These are phyloP conservation scores for Picochlorum sp. DNA, from an alignment of 139 green algal genomes.

Conservation along the genomic window DNA sequence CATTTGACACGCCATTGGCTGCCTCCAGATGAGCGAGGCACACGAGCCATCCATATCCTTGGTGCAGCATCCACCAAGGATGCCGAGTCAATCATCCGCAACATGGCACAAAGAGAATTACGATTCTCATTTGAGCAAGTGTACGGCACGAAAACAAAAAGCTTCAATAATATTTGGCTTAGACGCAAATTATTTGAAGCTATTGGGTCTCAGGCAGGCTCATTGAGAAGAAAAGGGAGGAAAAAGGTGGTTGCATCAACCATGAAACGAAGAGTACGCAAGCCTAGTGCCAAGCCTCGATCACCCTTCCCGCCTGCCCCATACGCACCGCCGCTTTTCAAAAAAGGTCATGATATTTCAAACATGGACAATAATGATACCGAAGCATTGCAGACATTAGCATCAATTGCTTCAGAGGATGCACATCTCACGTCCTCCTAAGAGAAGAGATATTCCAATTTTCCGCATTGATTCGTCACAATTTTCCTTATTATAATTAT, in stretches of 20 bases:
- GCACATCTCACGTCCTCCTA: background rate
- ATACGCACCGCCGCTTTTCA: background rate
- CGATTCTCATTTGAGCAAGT: constrained; percentile 22
- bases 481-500: background rate
- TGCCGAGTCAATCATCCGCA: constrained; percentile 21
- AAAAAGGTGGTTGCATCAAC: background rate
- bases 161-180: constrained; percentile 41
- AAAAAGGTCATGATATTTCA: background rate
- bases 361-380: background rate
- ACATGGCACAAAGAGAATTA: constrained; percentile 30
- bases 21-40: constrained; percentile 18
- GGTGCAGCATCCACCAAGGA: constrained; percentile 13
- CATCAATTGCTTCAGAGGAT: constrained; percentile 3
- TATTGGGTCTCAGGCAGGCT: background rate
- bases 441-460: background rate
- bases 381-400: constrained; percentile 9
- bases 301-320: background rate
- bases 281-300: background rate
- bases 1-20: constrained; percentile 36
- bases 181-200: constrained; percentile 34
- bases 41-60: constrained; percentile 17
- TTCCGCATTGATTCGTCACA: no score
- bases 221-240: background rate
- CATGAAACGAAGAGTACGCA: background rate
- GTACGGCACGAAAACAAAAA: constrained; percentile 24